A percentile compares a stretch with the other conserved stretches of the same genome.
Conservation (phyloP, 2,329 filamentous ascomycete species). For the Fusarium heterosporum region DNA sequence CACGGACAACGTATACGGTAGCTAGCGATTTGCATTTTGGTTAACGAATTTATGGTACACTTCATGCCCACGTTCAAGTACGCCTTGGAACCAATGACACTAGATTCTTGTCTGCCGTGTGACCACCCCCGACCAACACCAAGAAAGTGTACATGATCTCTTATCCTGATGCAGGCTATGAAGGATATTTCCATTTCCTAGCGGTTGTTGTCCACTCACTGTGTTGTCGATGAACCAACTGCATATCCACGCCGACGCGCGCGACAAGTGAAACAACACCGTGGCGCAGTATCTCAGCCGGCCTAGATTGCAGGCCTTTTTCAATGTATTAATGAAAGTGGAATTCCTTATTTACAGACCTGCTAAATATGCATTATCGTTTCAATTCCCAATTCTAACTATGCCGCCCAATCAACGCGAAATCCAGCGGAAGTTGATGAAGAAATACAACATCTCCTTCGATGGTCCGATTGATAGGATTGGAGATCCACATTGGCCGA, state of each 20-base stretch:
- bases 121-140: too few relatives aligned
- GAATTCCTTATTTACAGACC: neutral
- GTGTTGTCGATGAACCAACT: neutral
- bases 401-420: neutral
- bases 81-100: neutral
- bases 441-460: neutral
- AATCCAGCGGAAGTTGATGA: neutral
- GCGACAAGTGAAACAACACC: neutral
- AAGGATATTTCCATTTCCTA: too few relatives aligned
- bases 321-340: neutral
- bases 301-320: neutral
- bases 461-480: neutral
- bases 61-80: accelerated
- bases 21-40: neutral
- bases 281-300: neutral
- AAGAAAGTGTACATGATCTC: neutral
- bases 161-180: too few relatives aligned
- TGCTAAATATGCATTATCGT: neutral
- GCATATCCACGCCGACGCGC: neutral
- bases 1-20: neutral
- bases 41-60: neutral
- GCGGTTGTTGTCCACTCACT: neutral
- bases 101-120: neutral
- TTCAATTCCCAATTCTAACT: too few relatives aligned
- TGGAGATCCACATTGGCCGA: neutral